Conservation (phyloP, 768 basidiomycete species). For the Mrakia frigida region DNA sequence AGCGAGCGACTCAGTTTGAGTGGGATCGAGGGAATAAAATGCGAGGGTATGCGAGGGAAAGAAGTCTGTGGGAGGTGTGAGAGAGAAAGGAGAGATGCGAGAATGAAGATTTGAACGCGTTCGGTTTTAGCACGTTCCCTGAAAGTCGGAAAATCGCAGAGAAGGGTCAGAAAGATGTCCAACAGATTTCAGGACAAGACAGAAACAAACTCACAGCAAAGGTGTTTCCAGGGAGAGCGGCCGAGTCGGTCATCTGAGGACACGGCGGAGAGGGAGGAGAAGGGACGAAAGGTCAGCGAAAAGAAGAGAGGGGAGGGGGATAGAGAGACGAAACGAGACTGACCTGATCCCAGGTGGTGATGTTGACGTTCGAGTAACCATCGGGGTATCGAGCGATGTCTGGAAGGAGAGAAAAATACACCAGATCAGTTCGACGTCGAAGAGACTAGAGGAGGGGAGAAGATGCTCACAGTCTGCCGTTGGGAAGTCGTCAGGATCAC, state of each 20-base stretch:
- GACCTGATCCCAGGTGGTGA: constrained; percentile 28
- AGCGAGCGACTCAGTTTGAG: no score
- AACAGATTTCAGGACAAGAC: neutral
- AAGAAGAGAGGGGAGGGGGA: no score
- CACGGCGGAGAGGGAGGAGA: neutral
- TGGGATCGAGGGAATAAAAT: neutral
- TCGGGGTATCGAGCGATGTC: constrained; percentile 22
- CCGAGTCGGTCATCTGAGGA: constrained; percentile 3
- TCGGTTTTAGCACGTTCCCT: constrained; percentile 3
- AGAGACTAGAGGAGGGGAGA: neutral
- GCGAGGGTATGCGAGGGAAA: neutral
- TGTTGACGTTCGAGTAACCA: constrained; percentile 5
- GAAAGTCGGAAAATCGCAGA: neutral
- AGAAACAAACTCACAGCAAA: neutral
- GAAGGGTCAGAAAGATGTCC: neutral
- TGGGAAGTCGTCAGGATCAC: constrained; percentile 16
- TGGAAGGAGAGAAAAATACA: neutral
- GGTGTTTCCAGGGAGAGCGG: neutral
- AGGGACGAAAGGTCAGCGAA: neutral
- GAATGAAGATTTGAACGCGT: neutral
- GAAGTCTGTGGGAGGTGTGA: no score
- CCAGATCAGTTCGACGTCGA: neutral
- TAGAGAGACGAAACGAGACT: neutral
- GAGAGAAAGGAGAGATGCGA: neutral
- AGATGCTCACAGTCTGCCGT: constrained; percentile 11